Evolutionary conservation across 129 eudicot genomes (phyloP), one percentile per base, ranked within the genome.

Genomic region (Glebionis coronaria): DNA sequence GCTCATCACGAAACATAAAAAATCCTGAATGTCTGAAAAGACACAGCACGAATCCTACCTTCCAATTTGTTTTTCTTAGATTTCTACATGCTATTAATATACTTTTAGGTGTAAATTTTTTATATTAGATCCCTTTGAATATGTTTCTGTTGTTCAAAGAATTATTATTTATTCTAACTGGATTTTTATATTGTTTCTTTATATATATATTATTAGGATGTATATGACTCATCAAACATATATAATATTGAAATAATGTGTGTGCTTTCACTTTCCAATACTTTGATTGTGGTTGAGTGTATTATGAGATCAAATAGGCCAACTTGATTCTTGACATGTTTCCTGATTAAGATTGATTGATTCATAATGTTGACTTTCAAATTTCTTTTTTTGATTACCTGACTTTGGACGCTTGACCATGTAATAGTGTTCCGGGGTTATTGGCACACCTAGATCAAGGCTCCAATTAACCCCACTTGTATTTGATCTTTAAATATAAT

Each of bases 371-470:
- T 50, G 74, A 68, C 65, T 68, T 76, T 76, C 64, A 76, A 76
- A 19, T 56, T 66, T 16, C 16, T 13, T 3, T 51, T 10, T 21
- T 21, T 50, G 20, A 31, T 61, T 68, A 68, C 74, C 60, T 68
- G 80, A 75, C 74, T 68, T 60, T 68, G 9, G 21, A 57, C 29
- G 38, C 59, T 75, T 59, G 79, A 67, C 69, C 69, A 75, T 21
- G n/a, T 35, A 57, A 66, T 19, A n/a, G 23, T 49, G 68, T 35
- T 38, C 12, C 23, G 69, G 25, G 35, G 19, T 57, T 57, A 56
- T 73, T 23, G 12, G 65, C 78, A 28, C 76, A 18, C 49, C 20
- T 49, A 21, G 11, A 29, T 27, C 4, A 23, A 65, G 5, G 42
- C 42, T 35, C 4, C 44, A 59, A n/a, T 28, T 29, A 4, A 21